Conservation (phyloP, 441 rosid species). For the Gossypium laxum region DNA sequence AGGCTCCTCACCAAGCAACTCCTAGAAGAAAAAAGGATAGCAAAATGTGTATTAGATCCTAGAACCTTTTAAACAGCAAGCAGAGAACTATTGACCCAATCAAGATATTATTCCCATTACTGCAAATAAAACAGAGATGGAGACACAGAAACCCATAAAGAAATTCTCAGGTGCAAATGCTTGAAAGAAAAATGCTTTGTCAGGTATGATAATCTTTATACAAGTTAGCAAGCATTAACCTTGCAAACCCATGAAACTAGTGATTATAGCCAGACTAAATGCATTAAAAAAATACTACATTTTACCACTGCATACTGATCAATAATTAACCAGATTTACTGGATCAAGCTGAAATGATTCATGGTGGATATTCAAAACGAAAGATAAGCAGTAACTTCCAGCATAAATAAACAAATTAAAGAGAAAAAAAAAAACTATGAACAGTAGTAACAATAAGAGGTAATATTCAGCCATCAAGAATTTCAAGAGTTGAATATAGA, state of each 20-base stretch:
- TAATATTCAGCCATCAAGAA: neutral
- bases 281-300: neutral
- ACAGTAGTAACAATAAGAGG: neutral
- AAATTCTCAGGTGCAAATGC: neutral
- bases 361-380: neutral
- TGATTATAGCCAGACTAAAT: neutral
- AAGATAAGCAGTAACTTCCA: neutral
- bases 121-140: neutral
- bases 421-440: too few relatives aligned
- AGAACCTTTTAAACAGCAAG: neutral
- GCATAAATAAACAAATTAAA: neutral
- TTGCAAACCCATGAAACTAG: neutral
- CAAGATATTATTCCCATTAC: neutral
- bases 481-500: neutral
- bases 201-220: neutral
- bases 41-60: neutral
- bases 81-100: neutral
- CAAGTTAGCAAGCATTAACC: neutral
- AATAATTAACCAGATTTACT: neutral
- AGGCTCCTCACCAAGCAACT: slow-evolving; percentile 29
- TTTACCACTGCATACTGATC: neutral
- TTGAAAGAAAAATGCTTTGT: neutral
- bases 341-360: neutral
- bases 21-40: slow-evolving; percentile 29
- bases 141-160: neutral